Base-by-base conservation (phyloP, 805 yeast genomes). In the Zygosaccharomyces kombuchaensis region DNA sequence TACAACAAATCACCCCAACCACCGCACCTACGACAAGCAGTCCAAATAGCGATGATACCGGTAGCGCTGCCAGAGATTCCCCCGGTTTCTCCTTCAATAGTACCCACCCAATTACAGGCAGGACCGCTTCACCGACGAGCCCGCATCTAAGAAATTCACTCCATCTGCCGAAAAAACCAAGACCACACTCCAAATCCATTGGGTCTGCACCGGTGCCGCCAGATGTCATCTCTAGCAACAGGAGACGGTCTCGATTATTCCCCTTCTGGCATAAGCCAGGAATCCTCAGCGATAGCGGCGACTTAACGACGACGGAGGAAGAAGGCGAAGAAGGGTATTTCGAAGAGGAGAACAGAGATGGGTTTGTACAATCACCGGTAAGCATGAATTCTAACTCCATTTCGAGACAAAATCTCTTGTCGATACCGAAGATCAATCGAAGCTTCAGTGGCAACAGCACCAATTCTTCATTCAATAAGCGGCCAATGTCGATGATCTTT, bases 161-260 rank as follows among this genome's bases (percentile, higher is more conserved):
- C 9, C 48, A 39, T 23, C 14, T 50, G 9, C 55, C 54, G 34
- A 45, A 44, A 43, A 47, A 48, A 26, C 45, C 54, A 31, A 59
- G 68, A 40, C 66, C 65, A 5, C 64, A 64, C 43, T 62, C 67
- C 3, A 56, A 52, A 43, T 64, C 68, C 4, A 52, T 64, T 31
- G 65, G 66, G 32, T 57, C 65, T 8, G 60, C 57, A 6, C 57
- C 56, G 7, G 50, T 51, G 9, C 66, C 68, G 19, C 61, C 66
- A 2, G 68, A 64, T 51, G 57, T 62, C 12, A 60, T 63, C 25
- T 41, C 63, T 9, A 60, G 62, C 36, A 57, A 48, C 36, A 54
- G 52, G 32, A 55, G 65, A 38, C 48, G 54, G 16, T 54, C 63
- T 4, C 55, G 56, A 12, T 46, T 62, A 21, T 58, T 60, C 32